These are phyloP conservation scores for Amanita rubescens DNA, from an alignment of 768 basidiomycete species.

Conservation along the genomic window DNA sequence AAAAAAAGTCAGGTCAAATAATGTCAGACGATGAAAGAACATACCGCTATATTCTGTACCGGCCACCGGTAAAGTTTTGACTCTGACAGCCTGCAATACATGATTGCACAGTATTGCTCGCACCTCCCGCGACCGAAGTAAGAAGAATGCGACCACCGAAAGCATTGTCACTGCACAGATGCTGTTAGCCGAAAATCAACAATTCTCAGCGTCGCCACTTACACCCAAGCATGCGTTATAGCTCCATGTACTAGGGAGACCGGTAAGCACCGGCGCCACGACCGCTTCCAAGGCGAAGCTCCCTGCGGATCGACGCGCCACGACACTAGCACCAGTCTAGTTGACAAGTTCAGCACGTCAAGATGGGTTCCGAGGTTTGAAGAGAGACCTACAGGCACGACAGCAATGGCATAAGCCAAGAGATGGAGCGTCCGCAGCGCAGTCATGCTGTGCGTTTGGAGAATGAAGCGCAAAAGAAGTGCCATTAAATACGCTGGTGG, in stretches of 20 bases:
- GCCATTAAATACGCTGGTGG: conserved; percentile 16
- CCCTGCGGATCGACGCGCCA: conserved; percentile 34
- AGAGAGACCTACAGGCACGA: conserved; percentile 30
- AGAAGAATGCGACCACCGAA: conserved; percentile 56
- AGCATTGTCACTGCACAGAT: conserved; percentile 45
- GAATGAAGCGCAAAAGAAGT: conserved; percentile 11
- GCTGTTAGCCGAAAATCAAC: not conserved
- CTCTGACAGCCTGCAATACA: conserved; percentile 56
- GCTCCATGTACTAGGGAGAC: conserved; percentile 48
- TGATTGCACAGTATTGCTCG: conserved; percentile 44
- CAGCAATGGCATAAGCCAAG: conserved; percentile 26
- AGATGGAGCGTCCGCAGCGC: conserved; percentile 21
- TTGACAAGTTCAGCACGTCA: not conserved
- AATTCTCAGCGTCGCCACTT: conserved; percentile 14
- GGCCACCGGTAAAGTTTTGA: conserved; percentile 55
- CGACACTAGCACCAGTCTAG: conserved; percentile 23
- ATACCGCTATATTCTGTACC: conserved; percentile 60
- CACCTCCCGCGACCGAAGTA: conserved; percentile 17
- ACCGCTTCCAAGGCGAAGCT: conserved; percentile 11
- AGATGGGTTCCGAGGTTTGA: not conserved
- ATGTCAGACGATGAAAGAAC: conserved; percentile 15
- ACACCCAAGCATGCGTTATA: conserved; percentile 67
- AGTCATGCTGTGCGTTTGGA: conserved; percentile 28
- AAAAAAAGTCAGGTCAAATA: conserved; percentile 4
- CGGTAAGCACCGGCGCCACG: conserved; percentile 39